Conservation (phyloP, 306 rosid genomes). For the Urtica urens region DNA sequence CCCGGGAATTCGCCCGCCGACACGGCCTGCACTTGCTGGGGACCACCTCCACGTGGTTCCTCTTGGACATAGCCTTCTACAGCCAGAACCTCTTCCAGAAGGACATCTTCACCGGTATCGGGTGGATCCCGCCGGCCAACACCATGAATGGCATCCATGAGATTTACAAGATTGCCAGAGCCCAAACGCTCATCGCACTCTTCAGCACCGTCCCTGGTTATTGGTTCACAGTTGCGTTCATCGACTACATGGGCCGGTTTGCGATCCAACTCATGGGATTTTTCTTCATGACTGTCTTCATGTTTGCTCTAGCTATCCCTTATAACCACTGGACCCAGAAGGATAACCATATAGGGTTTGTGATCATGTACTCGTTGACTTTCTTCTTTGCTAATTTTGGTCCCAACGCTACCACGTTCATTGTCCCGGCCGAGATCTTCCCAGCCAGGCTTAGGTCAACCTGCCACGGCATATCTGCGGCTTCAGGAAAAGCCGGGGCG, state of each 20-base stretch:
- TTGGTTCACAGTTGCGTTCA: slow-evolving; percentile 65
- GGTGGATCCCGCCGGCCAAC: slow-evolving; percentile 58
- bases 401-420: slow-evolving; percentile 81
- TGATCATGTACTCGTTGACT: slow-evolving; percentile 58
- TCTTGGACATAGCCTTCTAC: slow-evolving; percentile 76
- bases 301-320: slow-evolving; percentile 81
- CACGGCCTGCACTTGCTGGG: slow-evolving; percentile 76
- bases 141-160: slow-evolving; percentile 71
- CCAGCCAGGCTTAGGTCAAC: slow-evolving; percentile 86
- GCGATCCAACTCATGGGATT: slow-evolving; percentile 77
- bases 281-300: slow-evolving; percentile 88
- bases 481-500: slow-evolving; percentile 86
- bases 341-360: slow-evolving; percentile 44
- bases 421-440: slow-evolving; percentile 84
- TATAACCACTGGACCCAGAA: slow-evolving; percentile 63
- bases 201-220: slow-evolving; percentile 89
- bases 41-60: slow-evolving; percentile 67
- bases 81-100: slow-evolving; percentile 90
- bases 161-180: slow-evolving; percentile 55
- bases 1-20: slow-evolving; percentile 36
- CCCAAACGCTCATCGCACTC: slow-evolving; percentile 74
- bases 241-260: slow-evolving; percentile 65
- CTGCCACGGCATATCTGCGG: slow-evolving; percentile 87
- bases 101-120: slow-evolving; percentile 62
- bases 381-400: slow-evolving; percentile 89